Percentiles rank a stretch among this genome's conserved stretches.
Evolutionary conservation across 768 basidiomycete genomes (phyloP).

Genomic region (Steccherinum ochraceum): DNA sequence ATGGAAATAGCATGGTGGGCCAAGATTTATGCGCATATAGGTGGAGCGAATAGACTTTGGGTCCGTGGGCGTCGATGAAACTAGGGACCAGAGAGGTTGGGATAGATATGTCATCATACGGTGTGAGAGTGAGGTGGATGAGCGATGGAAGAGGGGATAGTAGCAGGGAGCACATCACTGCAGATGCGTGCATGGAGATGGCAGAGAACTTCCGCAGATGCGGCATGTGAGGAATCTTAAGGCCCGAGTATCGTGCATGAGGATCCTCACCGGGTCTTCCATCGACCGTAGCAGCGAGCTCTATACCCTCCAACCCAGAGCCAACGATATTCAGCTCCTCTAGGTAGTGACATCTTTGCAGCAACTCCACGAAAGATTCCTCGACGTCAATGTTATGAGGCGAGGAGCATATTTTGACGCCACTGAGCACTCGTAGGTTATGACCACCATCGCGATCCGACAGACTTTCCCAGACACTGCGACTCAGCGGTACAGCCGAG

Average conservation of each 20-base stretch:
- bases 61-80: slow-evolving; percentile 58
- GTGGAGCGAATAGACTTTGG: slow-evolving; percentile 49
- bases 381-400: slow-evolving; percentile 34
- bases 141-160: slow-evolving; percentile 56
- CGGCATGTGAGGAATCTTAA: slow-evolving; percentile 42
- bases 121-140: slow-evolving; percentile 60
- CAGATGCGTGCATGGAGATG: slow-evolving; percentile 61
- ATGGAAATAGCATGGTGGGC: slow-evolving; percentile 21
- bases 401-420: slow-evolving; percentile 37
- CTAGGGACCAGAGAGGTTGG: slow-evolving; percentile 49
- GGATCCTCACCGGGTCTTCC: slow-evolving; percentile 8
- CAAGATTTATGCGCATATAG: slow-evolving; percentile 60
- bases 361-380: slow-evolving; percentile 44
- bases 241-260: too few relatives aligned
- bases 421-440: slow-evolving; percentile 46
- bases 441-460: slow-evolving; percentile 42
- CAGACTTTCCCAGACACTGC: slow-evolving; percentile 48
- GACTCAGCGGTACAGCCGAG: slow-evolving; percentile 53
- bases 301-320: slow-evolving; percentile 47
- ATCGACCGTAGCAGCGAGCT: slow-evolving; percentile 29
- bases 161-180: slow-evolving; percentile 55
- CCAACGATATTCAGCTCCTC: slow-evolving; percentile 62
- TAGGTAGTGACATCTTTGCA: slow-evolving; percentile 49
- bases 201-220: slow-evolving; percentile 54
- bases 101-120: slow-evolving; percentile 62